Base-by-base conservation (phyloP, 192 early-diverging fungal species). In the Spinellus fusiger region DNA sequence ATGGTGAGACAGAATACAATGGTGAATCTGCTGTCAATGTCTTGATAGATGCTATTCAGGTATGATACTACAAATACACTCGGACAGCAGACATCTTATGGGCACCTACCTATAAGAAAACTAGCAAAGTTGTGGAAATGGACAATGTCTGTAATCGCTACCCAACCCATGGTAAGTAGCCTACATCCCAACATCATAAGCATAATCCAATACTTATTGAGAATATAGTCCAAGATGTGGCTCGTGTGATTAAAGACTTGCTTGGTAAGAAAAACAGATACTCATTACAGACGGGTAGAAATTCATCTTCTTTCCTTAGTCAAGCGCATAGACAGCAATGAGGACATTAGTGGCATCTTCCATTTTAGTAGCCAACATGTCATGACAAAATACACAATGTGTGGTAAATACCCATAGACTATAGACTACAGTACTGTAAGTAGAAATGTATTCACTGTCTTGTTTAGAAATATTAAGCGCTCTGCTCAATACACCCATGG, bases 11-110 rank as follows among this genome's bases (percentile, higher is more conserved):
- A 0, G 82, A 87, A 56, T 82, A 79, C 65, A 75, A 79, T 51
- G 75, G 70, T 5, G 93, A 95, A 65, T 89, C 89, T 10, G 86
- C 91, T 2, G 84, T 93, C 32, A 90, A 91, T 49, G 62, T 79
- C 27, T 73, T 95, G 47, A 61, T 93, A 13, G 85, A 86, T 29
- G 67, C 78, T 49, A 78, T 92, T 5, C 68, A 77, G 74, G 82
- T 83, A 53, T 26, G 61, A 50, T 2, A 46, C 13, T 37, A n/a
- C 2, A 46, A 28, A n/a, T 50, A 50, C 57, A 51, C 22, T 49
- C 27, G 5, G 6, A 10, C 22, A 59, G 6, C 13, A 22, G 13
- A 35, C 10, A 60, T 37, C 28, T 59, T 34, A 49, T 47, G 38
- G 20, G 25, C 8, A 31, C 54, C 2, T 58, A 16, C 25, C 20